A percentile compares a stretch with the other conserved stretches of the same genome.
Conservation (phyloP, 2,329 filamentous ascomycete species). For the Fusarium pseudoanthophilum region DNA sequence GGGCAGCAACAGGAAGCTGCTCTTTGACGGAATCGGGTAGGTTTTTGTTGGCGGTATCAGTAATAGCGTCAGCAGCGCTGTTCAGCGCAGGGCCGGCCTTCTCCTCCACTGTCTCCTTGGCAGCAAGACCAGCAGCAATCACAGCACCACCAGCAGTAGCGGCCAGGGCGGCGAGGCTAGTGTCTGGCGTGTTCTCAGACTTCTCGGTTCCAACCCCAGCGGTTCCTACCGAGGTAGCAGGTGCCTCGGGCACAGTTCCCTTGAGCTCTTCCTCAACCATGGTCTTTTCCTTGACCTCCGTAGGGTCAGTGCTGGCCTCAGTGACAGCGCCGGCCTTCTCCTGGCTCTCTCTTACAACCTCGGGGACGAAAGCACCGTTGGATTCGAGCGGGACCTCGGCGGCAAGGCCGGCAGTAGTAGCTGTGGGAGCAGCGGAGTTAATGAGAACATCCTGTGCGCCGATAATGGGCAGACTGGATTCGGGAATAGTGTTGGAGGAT, state of each 20-base stretch:
- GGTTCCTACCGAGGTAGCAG: conserved; percentile 66
- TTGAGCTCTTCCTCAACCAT: conserved; percentile 77
- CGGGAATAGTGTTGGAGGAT: conserved; percentile 76
- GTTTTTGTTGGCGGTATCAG: conserved; percentile 56
- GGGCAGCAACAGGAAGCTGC: conserved; percentile 60
- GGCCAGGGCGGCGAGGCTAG: conserved; percentile 54
- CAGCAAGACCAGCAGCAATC: conserved; percentile 47
- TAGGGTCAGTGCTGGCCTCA: conserved; percentile 74
- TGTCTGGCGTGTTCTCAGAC: conserved; percentile 56
- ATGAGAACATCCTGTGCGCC: conserved; percentile 58
- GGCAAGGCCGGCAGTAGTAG: conserved; percentile 77
- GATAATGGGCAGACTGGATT: conserved; percentile 79
- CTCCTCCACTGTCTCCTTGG: conserved; percentile 51
- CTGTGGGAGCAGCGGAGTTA: conserved; percentile 62
- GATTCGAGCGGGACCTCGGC: conserved; percentile 73
- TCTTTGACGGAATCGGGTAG: conserved; percentile 66
- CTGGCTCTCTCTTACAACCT: conserved; percentile 77
- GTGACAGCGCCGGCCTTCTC: conserved; percentile 70
- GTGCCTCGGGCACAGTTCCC: conserved; percentile 70
- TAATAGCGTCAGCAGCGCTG: conserved; percentile 50
- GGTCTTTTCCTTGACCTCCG: conserved; percentile 77
- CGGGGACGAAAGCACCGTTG: conserved; percentile 51
- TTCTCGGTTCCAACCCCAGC: conserved; percentile 64
- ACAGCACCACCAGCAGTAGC: conserved; percentile 49
- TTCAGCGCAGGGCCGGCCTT: conserved; percentile 53